A percentile compares a stretch with the other conserved stretches of the same genome.
Conservation (phyloP, 768 basidiomycete species). For the Chiua virens region DNA sequence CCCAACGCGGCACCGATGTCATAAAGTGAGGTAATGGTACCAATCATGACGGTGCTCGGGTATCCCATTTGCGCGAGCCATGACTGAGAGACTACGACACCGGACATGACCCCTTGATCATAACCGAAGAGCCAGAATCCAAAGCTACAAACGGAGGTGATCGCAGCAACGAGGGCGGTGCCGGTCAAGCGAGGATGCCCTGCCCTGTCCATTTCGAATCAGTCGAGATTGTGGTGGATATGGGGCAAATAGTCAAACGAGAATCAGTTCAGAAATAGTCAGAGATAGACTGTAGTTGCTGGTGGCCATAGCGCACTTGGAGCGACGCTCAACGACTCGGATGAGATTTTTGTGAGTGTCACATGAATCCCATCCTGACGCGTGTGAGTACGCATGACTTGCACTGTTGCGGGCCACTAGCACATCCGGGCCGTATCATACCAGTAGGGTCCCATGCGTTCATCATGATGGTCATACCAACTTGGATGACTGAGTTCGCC, state of each 20-base stretch:
- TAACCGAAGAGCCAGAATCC: conserved; percentile 18
- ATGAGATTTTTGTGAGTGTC: neutral
- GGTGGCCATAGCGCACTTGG: neutral
- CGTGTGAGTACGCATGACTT: neutral
- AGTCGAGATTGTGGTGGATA: too few species aligned
- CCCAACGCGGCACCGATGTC: conserved; percentile 15
- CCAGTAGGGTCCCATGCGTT: neutral
- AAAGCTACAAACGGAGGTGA: conserved; percentile 16
- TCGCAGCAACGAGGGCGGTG: conserved; percentile 9
- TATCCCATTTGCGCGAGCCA: conserved; percentile 16
- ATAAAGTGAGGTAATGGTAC: conserved; percentile 16
- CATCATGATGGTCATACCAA: too few species aligned
- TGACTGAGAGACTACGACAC: conserved; percentile 9
- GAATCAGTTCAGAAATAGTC: neutral
- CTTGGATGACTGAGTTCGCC: too few species aligned
- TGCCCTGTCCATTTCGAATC: conserved; percentile 4
- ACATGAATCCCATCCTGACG: conserved; percentile 2
- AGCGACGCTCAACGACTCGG: neutral
- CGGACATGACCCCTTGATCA: conserved; percentile 19
- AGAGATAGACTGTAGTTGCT: neutral
- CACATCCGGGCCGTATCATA: neutral
- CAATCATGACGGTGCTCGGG: conserved; percentile 15
- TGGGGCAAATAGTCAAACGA: too few species aligned
- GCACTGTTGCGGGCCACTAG: neutral
- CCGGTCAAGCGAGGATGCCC: conserved; percentile 11